These are phyloP conservation scores for Monotropa hypopitys DNA, from an alignment of 179 eudicot genomes.

Conservation along the genomic window DNA sequence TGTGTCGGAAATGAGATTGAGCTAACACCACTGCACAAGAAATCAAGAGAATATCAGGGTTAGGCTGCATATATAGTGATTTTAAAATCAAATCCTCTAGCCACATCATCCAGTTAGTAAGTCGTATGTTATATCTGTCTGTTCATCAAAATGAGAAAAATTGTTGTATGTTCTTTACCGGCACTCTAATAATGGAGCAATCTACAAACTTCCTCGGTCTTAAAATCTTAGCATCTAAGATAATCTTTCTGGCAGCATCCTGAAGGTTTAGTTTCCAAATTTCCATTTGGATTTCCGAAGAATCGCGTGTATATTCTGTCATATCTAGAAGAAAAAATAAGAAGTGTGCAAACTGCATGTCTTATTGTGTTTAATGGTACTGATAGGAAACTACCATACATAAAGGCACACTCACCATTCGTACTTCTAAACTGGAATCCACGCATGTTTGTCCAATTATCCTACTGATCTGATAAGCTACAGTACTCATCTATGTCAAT, in stretches of 20 bases:
- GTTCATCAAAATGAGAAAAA: background rate
- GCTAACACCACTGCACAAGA: conserved; percentile 61
- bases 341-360: background rate
- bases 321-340: background rate
- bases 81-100: background rate
- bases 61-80: background rate
- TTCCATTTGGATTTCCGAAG: background rate
- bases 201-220: background rate
- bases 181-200: background rate
- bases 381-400: background rate
- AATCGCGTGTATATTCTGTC: background rate
- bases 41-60: background rate
- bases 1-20: conserved; percentile 49
- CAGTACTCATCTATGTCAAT: background rate
- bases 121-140: background rate
- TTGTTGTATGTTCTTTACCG: too few species aligned
- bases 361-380: background rate
- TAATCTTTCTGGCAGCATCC: conserved; percentile 1
- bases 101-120: background rate
- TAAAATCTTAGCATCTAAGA: background rate
- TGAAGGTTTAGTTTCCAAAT: background rate
- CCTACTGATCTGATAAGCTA: background rate
- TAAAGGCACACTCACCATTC: background rate
- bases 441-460: background rate
- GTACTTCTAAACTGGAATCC: background rate